Conservation (phyloP, 768 basidiomycete genomes). For the Lentinula detonsa region DNA sequence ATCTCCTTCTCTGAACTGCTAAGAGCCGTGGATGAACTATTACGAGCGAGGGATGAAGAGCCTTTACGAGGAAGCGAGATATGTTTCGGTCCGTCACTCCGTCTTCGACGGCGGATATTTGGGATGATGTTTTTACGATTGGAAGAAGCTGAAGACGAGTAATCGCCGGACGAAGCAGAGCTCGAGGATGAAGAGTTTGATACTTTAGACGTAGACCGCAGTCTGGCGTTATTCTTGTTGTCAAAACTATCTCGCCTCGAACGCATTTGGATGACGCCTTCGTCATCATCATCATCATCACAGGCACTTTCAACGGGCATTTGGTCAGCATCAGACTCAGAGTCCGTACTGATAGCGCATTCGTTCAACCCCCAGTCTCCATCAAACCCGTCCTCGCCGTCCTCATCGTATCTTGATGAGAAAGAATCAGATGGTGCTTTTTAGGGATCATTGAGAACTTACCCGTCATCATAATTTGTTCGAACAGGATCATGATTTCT, state of each 20-base stretch:
- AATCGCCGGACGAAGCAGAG: conserved; percentile 17
- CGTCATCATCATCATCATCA: conserved; percentile 29
- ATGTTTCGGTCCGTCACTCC: conserved; percentile 5
- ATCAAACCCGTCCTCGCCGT: conserved; percentile 54
- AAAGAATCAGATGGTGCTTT: conserved; percentile 8
- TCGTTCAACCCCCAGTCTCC: conserved; percentile 27
- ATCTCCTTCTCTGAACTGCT: conserved; percentile 1
- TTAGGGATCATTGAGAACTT: conserved; percentile 20
- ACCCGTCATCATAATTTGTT: conserved; percentile 36
- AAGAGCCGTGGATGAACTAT: conserved; percentile 20
- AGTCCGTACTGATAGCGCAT: conserved; percentile 32
- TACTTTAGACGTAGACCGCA: conserved; percentile 36
- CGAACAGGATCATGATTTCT: conserved; percentile 4
- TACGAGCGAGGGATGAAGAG: conserved; percentile 18
- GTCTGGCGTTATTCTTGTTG: conserved; percentile 17
- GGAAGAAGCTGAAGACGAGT: conserved; percentile 19
- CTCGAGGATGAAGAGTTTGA: conserved; percentile 36
- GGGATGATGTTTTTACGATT: conserved; percentile 1
- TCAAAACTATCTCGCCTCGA: conserved; percentile 19
- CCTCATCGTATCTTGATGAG: conserved; percentile 55
- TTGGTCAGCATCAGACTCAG: conserved; percentile 30
- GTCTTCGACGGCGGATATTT: conserved; percentile 2
- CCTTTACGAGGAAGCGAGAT: conserved; percentile 1
- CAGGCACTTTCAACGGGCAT: conserved; percentile 1
- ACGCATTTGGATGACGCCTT: conserved; percentile 64